A percentile compares a stretch with the other conserved stretches of the same genome.
phyloP scores from a whole-genome alignment of 306 rosid genomes.

The Trifolium pratense region DNA sequence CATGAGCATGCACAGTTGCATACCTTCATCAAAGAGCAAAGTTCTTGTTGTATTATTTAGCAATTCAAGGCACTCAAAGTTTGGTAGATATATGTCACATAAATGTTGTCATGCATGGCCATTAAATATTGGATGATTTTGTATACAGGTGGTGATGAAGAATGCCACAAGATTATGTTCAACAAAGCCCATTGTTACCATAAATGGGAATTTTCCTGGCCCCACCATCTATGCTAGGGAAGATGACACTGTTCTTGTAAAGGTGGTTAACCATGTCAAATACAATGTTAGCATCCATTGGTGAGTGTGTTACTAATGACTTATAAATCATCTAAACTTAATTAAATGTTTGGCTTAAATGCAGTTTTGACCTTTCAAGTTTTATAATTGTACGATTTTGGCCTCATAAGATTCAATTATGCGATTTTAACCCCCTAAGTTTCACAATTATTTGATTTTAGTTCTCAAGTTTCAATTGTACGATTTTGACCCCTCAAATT shows the following conservation, averaged over 20 bases:
- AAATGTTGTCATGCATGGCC: conserved; percentile 35
- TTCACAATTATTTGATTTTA: too few relatives aligned
- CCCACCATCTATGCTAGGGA: conserved; percentile 63
- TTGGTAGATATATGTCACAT: conserved; percentile 32
- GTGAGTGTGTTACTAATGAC: conserved; percentile 43
- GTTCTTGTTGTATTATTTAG: conserved; percentile 13
- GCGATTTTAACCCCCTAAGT: too few relatives aligned
- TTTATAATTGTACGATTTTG: too few relatives aligned
- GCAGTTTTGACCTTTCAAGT: too few relatives aligned
- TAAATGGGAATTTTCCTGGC: conserved; percentile 58
- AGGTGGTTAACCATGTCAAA: conserved; percentile 73
- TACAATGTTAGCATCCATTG: conserved; percentile 90
- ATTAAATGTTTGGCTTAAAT: too few relatives aligned
- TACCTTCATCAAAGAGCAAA: too few relatives aligned
- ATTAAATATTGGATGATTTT: conserved; percentile 25
- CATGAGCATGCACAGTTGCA: too few relatives aligned
- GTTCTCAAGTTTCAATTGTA: too few relatives aligned
- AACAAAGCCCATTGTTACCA: conserved; percentile 55
- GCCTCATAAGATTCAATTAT: too few relatives aligned
- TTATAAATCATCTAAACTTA: background rate
- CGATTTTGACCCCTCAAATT: too few relatives aligned
- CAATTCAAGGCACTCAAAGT: conserved; percentile 48
- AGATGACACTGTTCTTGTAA: conserved; percentile 54
- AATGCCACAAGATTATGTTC: conserved; percentile 57
- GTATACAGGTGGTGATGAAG: conserved; percentile 55